Conservation (phyloP, 345 rosid genomes). For the Corymbia maculata region DNA sequence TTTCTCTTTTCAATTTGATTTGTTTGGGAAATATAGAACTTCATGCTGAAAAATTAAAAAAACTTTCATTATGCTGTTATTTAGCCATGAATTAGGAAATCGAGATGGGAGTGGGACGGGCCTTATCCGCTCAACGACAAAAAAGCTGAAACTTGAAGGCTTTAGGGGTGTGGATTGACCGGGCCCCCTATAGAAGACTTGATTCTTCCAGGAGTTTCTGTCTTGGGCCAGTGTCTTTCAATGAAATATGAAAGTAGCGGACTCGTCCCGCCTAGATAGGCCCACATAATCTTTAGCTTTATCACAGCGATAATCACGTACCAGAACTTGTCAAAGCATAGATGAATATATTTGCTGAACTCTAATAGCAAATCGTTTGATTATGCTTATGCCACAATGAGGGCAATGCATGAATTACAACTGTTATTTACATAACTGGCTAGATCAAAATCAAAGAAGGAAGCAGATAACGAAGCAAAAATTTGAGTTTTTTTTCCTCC, state of each 20-base stretch:
- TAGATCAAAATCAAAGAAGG: not conserved
- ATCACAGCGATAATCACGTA: not conserved
- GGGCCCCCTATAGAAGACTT: not conserved
- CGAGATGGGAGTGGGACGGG: not conserved
- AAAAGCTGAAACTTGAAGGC: not conserved
- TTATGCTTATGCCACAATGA: not conserved
- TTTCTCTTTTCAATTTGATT: not conserved
- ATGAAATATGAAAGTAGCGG: not conserved
- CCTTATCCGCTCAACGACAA: not conserved
- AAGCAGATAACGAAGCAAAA: not conserved
- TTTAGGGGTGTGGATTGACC: not conserved
- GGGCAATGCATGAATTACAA: not conserved
- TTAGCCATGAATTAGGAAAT: not conserved
- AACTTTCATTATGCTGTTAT: not conserved
- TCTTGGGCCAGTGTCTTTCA: not conserved
- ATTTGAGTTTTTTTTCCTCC: not conserved
- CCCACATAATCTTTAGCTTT: not conserved
- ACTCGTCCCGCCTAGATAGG: not conserved
- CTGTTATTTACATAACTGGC: not conserved
- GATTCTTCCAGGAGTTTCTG: not conserved
- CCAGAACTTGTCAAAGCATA: not conserved
- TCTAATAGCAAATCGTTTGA: not conserved
- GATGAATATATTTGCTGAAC: not conserved
- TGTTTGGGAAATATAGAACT: not conserved
- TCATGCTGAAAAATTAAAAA: not conserved